phyloP scores from a whole-genome alignment of 495 filamentous ascomycete genomes.

The Trichoderma virens region DNA sequence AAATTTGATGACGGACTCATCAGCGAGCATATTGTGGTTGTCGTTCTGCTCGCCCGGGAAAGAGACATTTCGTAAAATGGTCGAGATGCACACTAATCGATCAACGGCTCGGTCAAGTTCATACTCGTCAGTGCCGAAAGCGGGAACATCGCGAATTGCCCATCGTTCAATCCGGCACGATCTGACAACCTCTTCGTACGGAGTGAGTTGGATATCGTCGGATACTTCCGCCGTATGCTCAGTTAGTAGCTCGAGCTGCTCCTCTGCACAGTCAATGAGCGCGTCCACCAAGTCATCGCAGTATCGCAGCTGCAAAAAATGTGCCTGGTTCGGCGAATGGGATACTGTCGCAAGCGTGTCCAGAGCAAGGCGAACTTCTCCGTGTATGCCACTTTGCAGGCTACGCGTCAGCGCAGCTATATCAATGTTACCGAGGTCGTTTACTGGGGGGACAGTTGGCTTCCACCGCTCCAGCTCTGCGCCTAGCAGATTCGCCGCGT shows the following conservation, averaged over 20 bases:
- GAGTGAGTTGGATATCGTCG: constrained; percentile 66
- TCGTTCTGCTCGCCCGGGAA: constrained; percentile 48
- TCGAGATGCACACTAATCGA: constrained; percentile 81
- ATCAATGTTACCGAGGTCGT: constrained; percentile 80
- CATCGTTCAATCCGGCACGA: constrained; percentile 65
- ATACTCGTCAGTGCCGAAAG: constrained; percentile 71
- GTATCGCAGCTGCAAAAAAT: constrained; percentile 49
- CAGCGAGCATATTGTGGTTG: constrained; percentile 66
- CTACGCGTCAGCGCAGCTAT: constrained; percentile 87
- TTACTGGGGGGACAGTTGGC: constrained; percentile 64
- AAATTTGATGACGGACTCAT: constrained; percentile 68
- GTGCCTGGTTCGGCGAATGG: constrained; percentile 48
- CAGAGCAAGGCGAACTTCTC: constrained; percentile 78
- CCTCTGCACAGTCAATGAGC: constrained; percentile 82
- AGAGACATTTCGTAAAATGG: constrained; percentile 86
- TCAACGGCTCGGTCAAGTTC: constrained; percentile 82
- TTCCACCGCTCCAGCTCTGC: constrained; percentile 54
- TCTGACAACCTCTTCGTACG: constrained; percentile 83
- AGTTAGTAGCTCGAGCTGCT: constrained; percentile 70
- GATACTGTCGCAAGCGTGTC: constrained; percentile 74
- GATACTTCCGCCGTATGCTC: constrained; percentile 77
- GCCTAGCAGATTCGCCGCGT: constrained; percentile 53
- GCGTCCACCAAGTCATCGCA: constrained; percentile 87
- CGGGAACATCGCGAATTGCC: constrained; percentile 56
- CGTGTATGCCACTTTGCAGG: constrained; percentile 83